Percentiles rank a stretch among this genome's conserved stretches.
phyloP scores from a whole-genome alignment of 768 basidiomycete species.

The Trametes elegans region DNA sequence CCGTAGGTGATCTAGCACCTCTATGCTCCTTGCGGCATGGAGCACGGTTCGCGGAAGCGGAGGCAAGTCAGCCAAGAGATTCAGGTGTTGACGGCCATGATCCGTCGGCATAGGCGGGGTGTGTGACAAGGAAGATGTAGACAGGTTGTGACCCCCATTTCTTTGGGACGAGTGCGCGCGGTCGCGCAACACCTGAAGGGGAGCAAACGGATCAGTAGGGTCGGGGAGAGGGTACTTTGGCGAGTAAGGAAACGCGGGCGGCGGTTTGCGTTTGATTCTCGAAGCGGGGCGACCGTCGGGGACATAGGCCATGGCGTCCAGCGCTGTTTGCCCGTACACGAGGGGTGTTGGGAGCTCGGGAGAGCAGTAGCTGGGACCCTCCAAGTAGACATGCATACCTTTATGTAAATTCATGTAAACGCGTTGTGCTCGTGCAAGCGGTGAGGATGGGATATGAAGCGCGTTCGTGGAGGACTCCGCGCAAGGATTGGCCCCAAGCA shows the following conservation, averaged over 20 bases:
- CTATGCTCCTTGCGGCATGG: conserved; percentile 13
- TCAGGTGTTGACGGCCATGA: background rate
- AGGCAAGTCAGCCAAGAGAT: background rate
- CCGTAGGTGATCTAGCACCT: conserved; percentile 9
- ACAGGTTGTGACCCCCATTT: conserved; percentile 6
- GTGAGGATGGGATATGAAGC: conserved; percentile 10
- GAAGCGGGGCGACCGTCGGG: conserved; percentile 9
- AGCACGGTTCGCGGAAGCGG: conserved; percentile 8
- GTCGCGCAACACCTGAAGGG: conserved; percentile 62
- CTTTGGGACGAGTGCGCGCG: conserved; percentile 44
- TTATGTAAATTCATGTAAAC: conserved; percentile 21
- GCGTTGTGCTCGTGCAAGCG: conserved; percentile 11
- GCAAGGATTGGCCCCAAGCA: background rate
- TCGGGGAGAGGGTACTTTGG: conserved; percentile 65
- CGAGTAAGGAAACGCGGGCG: conserved; percentile 50
- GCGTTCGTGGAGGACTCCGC: background rate
- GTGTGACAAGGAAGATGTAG: conserved; percentile 12
- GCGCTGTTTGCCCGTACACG: conserved; percentile 1
- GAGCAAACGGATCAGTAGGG: conserved; percentile 67
- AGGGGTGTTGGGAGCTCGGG: conserved; percentile 2
- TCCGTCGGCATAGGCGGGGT: conserved; percentile 2
- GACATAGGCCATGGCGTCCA: conserved; percentile 10
- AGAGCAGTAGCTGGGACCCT: background rate
- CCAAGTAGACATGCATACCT: conserved; percentile 5
- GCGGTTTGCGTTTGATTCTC: conserved; percentile 52